These are phyloP conservation scores for Geopyxis carbonaria DNA, from an alignment of 495 filamentous ascomycete genomes.

Conservation along the genomic window DNA sequence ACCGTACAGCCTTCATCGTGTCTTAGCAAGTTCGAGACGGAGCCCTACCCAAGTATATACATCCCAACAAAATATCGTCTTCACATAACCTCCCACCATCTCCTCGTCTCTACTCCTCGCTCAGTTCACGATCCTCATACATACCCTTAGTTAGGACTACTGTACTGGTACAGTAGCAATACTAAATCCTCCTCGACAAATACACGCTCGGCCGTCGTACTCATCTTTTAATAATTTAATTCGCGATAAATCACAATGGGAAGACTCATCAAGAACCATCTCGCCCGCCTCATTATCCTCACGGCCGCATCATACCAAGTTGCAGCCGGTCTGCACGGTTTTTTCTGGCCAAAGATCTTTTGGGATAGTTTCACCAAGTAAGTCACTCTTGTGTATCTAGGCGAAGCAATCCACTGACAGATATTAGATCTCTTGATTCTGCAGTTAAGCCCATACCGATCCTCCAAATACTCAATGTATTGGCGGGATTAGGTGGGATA, in stretches of 20 bases:
- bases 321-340: constrained; percentile 62
- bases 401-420: neutral
- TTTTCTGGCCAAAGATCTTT: constrained; percentile 99
- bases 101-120: no score
- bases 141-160: no score
- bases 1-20: no score
- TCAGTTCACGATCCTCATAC: no score
- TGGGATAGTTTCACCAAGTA: constrained; percentile 85
- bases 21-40: no score
- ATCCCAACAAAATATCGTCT: no score
- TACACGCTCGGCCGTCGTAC: no score
- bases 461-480: constrained; percentile 87
- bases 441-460: constrained; percentile 76
- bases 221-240: no score
- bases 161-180: no score
- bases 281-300: constrained; percentile 81
- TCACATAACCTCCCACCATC: no score
- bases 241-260: constrained; percentile 46
- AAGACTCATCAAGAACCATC: constrained; percentile 97
- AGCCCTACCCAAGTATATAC: no score
- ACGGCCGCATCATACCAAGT: constrained; percentile 77
- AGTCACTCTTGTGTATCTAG: neutral
- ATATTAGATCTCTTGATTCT: constrained; percentile 49
- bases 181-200: no score
- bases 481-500: constrained; percentile 63